These are phyloP conservation scores for Solanum paucissectum DNA, from an alignment of 257 asterid genomes.

Conservation along the genomic window DNA sequence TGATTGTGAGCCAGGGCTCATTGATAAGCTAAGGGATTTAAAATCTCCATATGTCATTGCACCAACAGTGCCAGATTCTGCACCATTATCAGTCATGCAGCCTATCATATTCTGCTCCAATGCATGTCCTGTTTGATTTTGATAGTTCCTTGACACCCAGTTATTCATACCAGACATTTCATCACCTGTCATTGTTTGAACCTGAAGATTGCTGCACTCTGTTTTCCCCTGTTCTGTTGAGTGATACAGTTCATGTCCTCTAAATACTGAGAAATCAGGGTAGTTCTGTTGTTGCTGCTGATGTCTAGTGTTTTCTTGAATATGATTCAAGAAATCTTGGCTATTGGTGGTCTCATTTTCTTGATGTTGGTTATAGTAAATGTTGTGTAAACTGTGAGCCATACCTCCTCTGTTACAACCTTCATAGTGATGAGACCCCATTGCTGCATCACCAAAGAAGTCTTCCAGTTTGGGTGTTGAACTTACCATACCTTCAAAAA, in stretches of 20 bases:
- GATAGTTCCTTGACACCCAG: slow-evolving; percentile 47
- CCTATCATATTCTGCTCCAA: slow-evolving; percentile 29
- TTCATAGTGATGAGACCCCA: slow-evolving; percentile 61
- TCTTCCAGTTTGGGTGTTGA: slow-evolving; percentile 75
- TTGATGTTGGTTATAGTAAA: slow-evolving; percentile 45
- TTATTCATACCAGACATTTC: slow-evolving; percentile 34
- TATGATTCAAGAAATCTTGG: slow-evolving; percentile 30
- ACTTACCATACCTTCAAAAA: slow-evolving; percentile 30
- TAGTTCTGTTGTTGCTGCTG: slow-evolving; percentile 33
- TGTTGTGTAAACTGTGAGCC: slow-evolving; percentile 72
- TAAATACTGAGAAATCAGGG: slow-evolving; percentile 29
- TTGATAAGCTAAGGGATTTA: slow-evolving; percentile 67
- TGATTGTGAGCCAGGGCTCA: slow-evolving; percentile 95
- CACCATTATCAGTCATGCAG: slow-evolving; percentile 23
- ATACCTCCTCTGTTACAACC: slow-evolving; percentile 38
- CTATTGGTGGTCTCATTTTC: slow-evolving; percentile 22
- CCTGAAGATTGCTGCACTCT: slow-evolving; percentile 16
- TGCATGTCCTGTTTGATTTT: slow-evolving; percentile 13
- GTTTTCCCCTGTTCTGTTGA: slow-evolving; percentile 13
- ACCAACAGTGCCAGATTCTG: slow-evolving; percentile 27
- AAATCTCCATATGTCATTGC: slow-evolving; percentile 61
- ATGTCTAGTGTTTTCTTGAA: slow-evolving; percentile 27
- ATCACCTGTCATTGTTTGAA: slow-evolving; percentile 29
- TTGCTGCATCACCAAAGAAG: slow-evolving; percentile 66
- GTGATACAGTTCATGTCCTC: slow-evolving; percentile 35